Conservation (phyloP, 2,329 filamentous ascomycete genomes). For the Cryphonectria parasitica region DNA sequence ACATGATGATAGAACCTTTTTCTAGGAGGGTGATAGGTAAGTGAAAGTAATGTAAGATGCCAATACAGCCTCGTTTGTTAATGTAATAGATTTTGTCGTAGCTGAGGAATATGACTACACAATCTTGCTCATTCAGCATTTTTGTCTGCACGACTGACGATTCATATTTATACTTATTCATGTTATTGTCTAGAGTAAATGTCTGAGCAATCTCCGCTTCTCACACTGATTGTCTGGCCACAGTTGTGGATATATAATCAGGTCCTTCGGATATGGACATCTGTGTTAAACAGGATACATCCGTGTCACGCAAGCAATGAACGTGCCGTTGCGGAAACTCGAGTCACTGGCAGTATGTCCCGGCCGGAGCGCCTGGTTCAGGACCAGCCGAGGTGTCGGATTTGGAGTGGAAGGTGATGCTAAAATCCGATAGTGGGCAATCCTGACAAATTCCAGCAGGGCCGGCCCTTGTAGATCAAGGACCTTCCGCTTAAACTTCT, state of each 20-base stretch:
- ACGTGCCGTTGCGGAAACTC: neutral
- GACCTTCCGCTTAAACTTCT: neutral
- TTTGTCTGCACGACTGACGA: neutral
- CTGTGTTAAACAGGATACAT: neutral
- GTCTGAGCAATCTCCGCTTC: neutral
- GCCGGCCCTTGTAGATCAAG: too few species aligned
- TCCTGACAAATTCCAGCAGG: too few species aligned
- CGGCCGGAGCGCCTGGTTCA: neutral
- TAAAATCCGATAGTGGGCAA: neutral
- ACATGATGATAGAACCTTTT: slow-evolving; percentile 8
- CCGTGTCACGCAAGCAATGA: neutral
- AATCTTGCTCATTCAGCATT: neutral
- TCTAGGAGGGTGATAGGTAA: neutral
- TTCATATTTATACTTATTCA: neutral
- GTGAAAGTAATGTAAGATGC: neutral
- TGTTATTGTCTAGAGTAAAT: neutral
- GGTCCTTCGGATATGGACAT: neutral
- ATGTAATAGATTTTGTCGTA: neutral
- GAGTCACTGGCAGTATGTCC: neutral
- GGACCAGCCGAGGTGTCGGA: neutral
- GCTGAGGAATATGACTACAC: neutral
- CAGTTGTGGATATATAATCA: neutral
- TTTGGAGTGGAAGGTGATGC: neutral
- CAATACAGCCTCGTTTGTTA: neutral
- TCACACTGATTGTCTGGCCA: neutral